phyloP scores from a whole-genome alignment of 106 monocot genomes.

The Chionographis japonica region DNA sequence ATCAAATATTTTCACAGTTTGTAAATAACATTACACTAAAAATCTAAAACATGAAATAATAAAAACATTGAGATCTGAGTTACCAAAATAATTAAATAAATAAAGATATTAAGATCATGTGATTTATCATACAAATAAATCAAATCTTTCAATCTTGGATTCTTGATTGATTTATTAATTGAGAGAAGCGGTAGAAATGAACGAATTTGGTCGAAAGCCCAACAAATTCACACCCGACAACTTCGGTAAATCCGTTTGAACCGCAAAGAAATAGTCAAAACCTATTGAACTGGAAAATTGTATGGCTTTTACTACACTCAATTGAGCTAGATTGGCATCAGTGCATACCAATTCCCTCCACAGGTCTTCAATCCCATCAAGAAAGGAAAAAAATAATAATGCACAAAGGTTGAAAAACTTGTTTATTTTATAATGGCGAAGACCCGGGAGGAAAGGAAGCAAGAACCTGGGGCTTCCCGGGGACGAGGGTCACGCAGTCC shows the following conservation, averaged over 20 bases:
- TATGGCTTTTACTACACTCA: neutral
- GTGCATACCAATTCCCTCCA: neutral
- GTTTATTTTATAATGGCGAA: constrained; percentile 5
- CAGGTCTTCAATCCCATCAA: neutral
- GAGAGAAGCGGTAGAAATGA: too few species aligned
- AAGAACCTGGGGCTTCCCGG: constrained; percentile 78
- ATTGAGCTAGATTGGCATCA: neutral
- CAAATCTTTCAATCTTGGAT: too few species aligned
- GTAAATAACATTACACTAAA: too few species aligned
- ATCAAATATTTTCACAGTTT: too few species aligned
- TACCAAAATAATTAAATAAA: too few species aligned
- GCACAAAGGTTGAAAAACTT: neutral
- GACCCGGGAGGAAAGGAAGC: neutral
- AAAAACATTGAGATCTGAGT: too few species aligned
- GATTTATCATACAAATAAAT: too few species aligned
- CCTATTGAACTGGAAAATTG: neutral
- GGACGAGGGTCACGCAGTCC: constrained; percentile 74
- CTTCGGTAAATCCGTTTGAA: neutral
- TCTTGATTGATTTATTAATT: too few species aligned
- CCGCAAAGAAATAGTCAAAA: neutral
- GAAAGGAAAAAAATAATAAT: neutral
- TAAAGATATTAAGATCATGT: too few species aligned
- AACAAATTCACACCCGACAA: too few species aligned
- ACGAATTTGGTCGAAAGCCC: too few species aligned
- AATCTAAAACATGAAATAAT: too few species aligned